Evolutionary conservation across 768 basidiomycete species (phyloP).

Genomic region (Lentinula boryana): DNA sequence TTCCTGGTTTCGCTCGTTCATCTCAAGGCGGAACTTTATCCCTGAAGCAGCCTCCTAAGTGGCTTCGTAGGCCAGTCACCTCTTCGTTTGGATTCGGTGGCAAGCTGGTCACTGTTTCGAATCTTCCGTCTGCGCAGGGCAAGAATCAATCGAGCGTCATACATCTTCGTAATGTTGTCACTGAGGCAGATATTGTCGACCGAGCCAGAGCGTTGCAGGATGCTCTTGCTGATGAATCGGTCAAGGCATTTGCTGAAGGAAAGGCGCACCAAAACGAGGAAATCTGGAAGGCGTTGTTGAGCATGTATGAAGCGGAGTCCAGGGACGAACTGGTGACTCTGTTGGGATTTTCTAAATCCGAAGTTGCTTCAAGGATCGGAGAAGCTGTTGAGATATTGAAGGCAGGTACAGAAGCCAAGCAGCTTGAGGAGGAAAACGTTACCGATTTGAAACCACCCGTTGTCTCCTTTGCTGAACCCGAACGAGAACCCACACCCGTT

Average conservation of each 20-base stretch:
- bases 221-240: slow-evolving; percentile 49
- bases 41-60: slow-evolving; percentile 92
- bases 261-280: slow-evolving; percentile 30
- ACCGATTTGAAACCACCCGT: slow-evolving; percentile 50
- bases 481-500: slow-evolving; percentile 38
- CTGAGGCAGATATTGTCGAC: slow-evolving; percentile 69
- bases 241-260: slow-evolving; percentile 68
- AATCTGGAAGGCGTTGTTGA: slow-evolving; percentile 84
- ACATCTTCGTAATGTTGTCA: slow-evolving; percentile 71
- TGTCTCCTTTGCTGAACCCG: slow-evolving; percentile 81
- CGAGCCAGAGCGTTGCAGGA: slow-evolving; percentile 62
- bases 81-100: slow-evolving; percentile 91
- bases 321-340: slow-evolving; percentile 86
- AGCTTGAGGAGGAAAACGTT: slow-evolving; percentile 28
- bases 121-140: slow-evolving; percentile 67
- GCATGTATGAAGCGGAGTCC: slow-evolving; percentile 84
- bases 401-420: slow-evolving; percentile 26
- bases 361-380: slow-evolving; percentile 71
- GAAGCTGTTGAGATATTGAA: slow-evolving; percentile 78
- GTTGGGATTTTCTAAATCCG: slow-evolving; percentile 88
- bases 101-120: slow-evolving; percentile 73
- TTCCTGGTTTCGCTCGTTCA: slow-evolving; percentile 44
- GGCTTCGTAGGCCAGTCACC: slow-evolving; percentile 82
- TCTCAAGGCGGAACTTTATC: slow-evolving; percentile 59
- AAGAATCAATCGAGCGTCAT: slow-evolving; percentile 80